Evolutionary conservation across 2,329 filamentous ascomycete species (phyloP).

Genomic region (Chaetomium globosum): DNA sequence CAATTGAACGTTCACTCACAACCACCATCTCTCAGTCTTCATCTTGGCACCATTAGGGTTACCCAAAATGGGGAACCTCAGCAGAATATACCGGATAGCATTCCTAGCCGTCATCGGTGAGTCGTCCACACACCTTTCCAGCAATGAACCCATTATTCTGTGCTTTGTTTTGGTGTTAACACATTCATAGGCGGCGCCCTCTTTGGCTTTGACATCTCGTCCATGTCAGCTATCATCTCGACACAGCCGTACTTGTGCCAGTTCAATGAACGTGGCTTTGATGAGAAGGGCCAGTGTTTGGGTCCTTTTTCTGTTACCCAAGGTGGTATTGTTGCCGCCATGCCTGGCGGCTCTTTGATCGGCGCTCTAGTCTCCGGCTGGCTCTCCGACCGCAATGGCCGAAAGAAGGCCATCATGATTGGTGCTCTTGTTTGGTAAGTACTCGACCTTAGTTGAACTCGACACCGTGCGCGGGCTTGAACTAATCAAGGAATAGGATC

Average conservation of each 20-base stretch:
- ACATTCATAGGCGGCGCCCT: slow-evolving; percentile 43
- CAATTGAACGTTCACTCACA: not conserved
- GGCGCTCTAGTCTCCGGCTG: slow-evolving; percentile 64
- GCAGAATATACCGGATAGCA: slow-evolving; percentile 50
- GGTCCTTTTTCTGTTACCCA: slow-evolving; percentile 56
- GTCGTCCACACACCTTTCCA: slow-evolving; percentile 15
- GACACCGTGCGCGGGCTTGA: not conserved
- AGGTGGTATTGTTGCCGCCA: slow-evolving; percentile 69
- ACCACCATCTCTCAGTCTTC: not conserved
- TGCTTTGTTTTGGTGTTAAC: not conserved
- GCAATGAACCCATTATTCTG: not conserved
- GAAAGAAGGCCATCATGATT: slow-evolving; percentile 54
- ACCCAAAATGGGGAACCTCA: slow-evolving; percentile 34
- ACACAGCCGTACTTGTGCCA: slow-evolving; percentile 49
- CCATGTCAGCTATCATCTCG: slow-evolving; percentile 50
- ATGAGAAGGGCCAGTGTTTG: slow-evolving; percentile 48
- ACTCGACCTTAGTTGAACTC: not conserved
- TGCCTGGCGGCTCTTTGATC: slow-evolving; percentile 71
- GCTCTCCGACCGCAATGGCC: slow-evolving; percentile 57
- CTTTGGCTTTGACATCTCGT: slow-evolving; percentile 52
- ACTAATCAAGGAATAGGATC: slow-evolving; percentile 43
- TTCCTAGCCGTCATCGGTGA: slow-evolving; percentile 49
- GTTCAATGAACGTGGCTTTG: slow-evolving; percentile 46
- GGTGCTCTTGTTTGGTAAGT: slow-evolving; percentile 56
- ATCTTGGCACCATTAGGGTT: not conserved